These are phyloP conservation scores for Colletotrichum destructivum DNA, from an alignment of 2,329 filamentous ascomycete genomes.

Conservation along the genomic window DNA sequence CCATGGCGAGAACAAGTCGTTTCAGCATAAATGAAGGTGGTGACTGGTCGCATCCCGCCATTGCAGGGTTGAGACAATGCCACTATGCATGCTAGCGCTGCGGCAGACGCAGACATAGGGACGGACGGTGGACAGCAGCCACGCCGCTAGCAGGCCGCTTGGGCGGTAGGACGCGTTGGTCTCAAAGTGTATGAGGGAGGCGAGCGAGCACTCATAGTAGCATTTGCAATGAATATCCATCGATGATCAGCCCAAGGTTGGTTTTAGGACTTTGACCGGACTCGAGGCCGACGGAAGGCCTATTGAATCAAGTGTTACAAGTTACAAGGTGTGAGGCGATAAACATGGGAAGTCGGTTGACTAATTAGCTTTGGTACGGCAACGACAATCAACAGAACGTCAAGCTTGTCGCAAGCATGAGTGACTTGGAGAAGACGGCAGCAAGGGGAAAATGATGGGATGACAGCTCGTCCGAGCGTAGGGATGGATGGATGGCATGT, in stretches of 20 bases:
- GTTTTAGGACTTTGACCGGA: background rate
- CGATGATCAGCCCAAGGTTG: constrained; percentile 15
- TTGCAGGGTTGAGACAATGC: constrained; percentile 26
- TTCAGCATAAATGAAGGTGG: constrained; percentile 42
- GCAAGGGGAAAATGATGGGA: background rate
- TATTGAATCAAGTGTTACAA: no score
- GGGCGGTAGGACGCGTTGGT: constrained; percentile 14
- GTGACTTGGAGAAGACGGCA: background rate
- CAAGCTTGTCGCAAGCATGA: constrained; percentile 17
- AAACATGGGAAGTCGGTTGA: background rate
- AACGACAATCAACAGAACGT: background rate
- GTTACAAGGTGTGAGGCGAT: background rate
- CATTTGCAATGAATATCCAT: constrained; percentile 9
- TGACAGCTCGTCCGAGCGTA: constrained; percentile 27
- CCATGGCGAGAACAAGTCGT: constrained; percentile 37
- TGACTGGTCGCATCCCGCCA: constrained; percentile 35
- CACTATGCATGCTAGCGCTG: constrained; percentile 9
- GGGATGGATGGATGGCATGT: background rate
- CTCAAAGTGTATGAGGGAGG: background rate
- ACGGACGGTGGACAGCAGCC: background rate
- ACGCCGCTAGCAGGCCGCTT: constrained; percentile 20
- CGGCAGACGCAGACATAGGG: background rate
- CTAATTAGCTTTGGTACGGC: background rate
- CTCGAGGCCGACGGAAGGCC: background rate
- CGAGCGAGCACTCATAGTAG: constrained; percentile 18